Evolutionary conservation across 371 early-diverging fungal genomes (phyloP).

Genomic region (Apophysomyces ossiformis): DNA sequence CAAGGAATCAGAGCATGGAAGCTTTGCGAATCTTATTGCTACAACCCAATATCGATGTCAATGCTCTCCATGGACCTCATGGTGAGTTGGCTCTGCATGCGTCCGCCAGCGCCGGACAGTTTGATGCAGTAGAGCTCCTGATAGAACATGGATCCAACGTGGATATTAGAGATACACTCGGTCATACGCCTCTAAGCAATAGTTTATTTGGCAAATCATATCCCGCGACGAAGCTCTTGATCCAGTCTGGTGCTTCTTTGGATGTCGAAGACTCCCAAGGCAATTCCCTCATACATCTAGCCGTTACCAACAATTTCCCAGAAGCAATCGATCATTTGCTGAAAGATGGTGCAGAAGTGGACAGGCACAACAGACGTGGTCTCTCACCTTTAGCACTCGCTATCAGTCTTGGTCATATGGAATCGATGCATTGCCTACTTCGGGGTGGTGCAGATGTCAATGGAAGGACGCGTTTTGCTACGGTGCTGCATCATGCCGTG

Average conservation of each 20-base stretch:
- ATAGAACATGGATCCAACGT: slow-evolving; percentile 49
- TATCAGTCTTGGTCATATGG: slow-evolving; percentile 41
- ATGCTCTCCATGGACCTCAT: slow-evolving; percentile 46
- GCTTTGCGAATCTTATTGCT: slow-evolving; percentile 47
- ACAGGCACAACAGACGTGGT: slow-evolving; percentile 38
- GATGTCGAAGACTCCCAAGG: slow-evolving; percentile 65
- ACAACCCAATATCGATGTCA: slow-evolving; percentile 40
- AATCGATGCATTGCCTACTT: slow-evolving; percentile 29
- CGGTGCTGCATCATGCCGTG: slow-evolving; percentile 50
- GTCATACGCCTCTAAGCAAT: slow-evolving; percentile 66
- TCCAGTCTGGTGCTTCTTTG: slow-evolving; percentile 40
- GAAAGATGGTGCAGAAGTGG: slow-evolving; percentile 25
- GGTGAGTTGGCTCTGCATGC: slow-evolving; percentile 50
- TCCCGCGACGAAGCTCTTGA: slow-evolving; percentile 34
- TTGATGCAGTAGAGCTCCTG: slow-evolving; percentile 49
- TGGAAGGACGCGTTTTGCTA: slow-evolving; percentile 31
- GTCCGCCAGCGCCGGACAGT: slow-evolving; percentile 35
- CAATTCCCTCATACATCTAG: slow-evolving; percentile 64
- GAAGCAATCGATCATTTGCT: slow-evolving; percentile 32
- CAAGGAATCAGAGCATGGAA: slow-evolving; percentile 43
- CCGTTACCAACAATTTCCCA: slow-evolving; percentile 35
- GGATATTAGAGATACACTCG: slow-evolving; percentile 64
- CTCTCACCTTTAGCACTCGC: slow-evolving; percentile 49
- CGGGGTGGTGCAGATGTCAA: slow-evolving; percentile 44
- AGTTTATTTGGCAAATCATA: slow-evolving; percentile 37